Conservation (phyloP, 768 basidiomycete species). For the Boletus subparvulus region DNA sequence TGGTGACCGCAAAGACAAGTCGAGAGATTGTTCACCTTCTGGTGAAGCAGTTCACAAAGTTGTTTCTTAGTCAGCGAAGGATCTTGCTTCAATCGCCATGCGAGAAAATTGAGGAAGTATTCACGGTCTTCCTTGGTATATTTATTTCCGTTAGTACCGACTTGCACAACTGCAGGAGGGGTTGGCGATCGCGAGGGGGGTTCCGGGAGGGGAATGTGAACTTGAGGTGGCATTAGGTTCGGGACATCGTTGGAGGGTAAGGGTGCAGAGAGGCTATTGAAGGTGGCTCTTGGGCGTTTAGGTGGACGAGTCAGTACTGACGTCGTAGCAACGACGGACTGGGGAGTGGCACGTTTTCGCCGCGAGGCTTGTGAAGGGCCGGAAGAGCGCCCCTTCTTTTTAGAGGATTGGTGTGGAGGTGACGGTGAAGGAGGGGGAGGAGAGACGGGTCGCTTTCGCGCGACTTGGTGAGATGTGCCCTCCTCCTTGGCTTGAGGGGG, state of each 20-base stretch:
- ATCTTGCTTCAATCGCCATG: constrained; percentile 58
- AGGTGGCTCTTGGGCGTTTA: constrained; percentile 41
- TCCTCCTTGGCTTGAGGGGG: constrained; percentile 8
- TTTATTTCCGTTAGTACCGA: constrained; percentile 51
- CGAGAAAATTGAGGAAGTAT: constrained; percentile 65
- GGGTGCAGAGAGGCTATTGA: constrained; percentile 60
- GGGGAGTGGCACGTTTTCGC: constrained; percentile 23
- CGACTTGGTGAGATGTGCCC: constrained; percentile 24
- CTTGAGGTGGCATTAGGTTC: constrained; percentile 59
- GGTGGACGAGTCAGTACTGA: constrained; percentile 25
- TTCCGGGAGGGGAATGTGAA: constrained; percentile 56
- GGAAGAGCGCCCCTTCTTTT: constrained; percentile 20
- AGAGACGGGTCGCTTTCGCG: constrained; percentile 38
- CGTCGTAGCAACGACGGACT: constrained; percentile 18
- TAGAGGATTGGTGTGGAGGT: constrained; percentile 28
- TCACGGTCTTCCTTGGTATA: constrained; percentile 67
- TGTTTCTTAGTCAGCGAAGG: constrained; percentile 52
- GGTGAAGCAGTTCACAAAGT: constrained; percentile 52
- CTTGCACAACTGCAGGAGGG: constrained; percentile 54
- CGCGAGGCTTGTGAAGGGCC: constrained; percentile 26
- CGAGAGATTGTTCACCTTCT: constrained; percentile 43
- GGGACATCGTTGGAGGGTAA: constrained; percentile 35
- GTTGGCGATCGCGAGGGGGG: constrained; percentile 70
- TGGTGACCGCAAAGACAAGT: not conserved
- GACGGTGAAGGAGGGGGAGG: constrained; percentile 8